Conservation (phyloP, 73 alveolate species). For the Paramecium caudatum region DNA sequence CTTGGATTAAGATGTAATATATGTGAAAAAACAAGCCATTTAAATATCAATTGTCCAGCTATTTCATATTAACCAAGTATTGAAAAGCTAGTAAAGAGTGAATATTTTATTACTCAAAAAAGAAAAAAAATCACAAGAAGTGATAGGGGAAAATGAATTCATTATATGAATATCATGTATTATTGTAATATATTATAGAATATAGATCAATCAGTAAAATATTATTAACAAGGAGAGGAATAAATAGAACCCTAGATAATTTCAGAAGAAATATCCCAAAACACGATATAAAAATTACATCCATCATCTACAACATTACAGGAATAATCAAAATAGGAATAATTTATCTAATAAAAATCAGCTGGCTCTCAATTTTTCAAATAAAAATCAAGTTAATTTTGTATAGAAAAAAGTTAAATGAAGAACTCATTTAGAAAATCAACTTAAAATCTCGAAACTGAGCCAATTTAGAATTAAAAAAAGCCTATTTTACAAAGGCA, state of each 20-base stretch:
- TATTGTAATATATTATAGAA: no score
- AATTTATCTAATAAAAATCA: background rate
- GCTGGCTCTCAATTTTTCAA: background rate
- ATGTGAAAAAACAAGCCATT: background rate
- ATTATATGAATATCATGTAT: background rate
- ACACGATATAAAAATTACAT: background rate
- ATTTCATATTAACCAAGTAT: background rate
- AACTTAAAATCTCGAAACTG: background rate
- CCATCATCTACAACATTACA: background rate
- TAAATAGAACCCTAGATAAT: background rate
- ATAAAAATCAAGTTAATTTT: background rate
- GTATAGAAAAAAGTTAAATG: background rate
- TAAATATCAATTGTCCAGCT: background rate
- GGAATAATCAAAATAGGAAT: background rate
- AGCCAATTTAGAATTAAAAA: background rate
- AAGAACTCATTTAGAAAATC: background rate
- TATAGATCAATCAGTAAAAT: background rate
- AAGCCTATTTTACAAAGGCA: background rate
- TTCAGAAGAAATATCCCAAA: background rate
- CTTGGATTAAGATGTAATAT: background rate
- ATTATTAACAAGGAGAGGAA: background rate
- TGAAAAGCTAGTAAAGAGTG: background rate
- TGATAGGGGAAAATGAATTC: constrained; percentile 25
- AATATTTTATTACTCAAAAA: background rate
- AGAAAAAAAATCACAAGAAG: background rate